Percentiles rank a stretch among this genome's conserved stretches.
Evolutionary conservation across 2,329 filamentous ascomycete species (phyloP).

Genomic region (Domatiomyces globalis): DNA sequence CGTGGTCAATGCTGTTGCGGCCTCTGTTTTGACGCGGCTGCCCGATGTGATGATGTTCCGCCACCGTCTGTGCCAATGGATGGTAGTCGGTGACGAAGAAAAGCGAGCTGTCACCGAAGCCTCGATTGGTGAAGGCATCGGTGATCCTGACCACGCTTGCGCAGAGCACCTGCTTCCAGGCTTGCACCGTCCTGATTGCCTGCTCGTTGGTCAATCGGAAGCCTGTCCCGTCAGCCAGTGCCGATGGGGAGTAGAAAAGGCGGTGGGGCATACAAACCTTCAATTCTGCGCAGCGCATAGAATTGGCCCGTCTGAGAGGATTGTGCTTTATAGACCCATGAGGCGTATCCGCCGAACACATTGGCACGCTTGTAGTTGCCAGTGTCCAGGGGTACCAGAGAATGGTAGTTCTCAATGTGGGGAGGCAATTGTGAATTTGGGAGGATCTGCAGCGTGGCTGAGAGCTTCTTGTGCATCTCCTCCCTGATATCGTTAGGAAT

Average conservation of each 20-base stretch:
- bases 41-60: conserved; percentile 53
- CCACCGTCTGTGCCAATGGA: conserved; percentile 75
- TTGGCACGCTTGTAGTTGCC: conserved; percentile 62
- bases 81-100: conserved; percentile 91
- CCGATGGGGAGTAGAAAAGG: not conserved
- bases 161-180: conserved; percentile 76
- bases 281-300: conserved; percentile 76
- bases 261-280: conserved; percentile 39
- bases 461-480: conserved; percentile 76
- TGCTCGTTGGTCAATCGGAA: conserved; percentile 81
- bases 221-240: conserved; percentile 31
- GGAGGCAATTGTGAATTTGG: conserved; percentile 64
- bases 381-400: conserved; percentile 75
- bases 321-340: conserved; percentile 89
- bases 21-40: conserved; percentile 29
- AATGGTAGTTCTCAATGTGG: conserved; percentile 75
- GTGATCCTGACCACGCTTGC: conserved; percentile 73
- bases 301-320: conserved; percentile 76
- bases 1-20: conserved; percentile 35
- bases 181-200: conserved; percentile 69
- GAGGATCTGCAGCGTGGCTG: conserved; percentile 71
- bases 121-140: conserved; percentile 83
- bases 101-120: conserved; percentile 87
- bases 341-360: conserved; percentile 66
- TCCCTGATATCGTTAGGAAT: conserved; percentile 74